A percentile compares a stretch with the other conserved stretches of the same genome.
Conservation (phyloP, 2,329 filamentous ascomycete species). For the Ceratocystis papillata region DNA sequence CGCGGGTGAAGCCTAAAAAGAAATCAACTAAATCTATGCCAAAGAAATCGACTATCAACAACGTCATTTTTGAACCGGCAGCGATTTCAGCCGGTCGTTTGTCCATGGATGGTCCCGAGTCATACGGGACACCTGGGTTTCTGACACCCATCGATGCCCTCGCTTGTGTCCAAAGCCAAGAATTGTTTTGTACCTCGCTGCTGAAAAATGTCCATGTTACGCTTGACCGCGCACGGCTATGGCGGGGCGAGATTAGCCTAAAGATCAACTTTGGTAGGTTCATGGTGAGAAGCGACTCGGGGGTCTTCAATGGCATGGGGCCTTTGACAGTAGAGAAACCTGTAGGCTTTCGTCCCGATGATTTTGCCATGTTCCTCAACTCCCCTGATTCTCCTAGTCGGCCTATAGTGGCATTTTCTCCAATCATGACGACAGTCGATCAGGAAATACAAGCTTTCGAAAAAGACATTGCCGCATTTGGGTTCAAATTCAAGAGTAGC, state of each 20-base stretch:
- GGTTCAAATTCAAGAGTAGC: constrained; percentile 5
- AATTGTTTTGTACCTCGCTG: background rate
- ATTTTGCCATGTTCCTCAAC: background rate
- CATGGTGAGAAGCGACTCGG: constrained; percentile 1
- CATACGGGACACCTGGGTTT: background rate
- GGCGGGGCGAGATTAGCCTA: constrained; percentile 12
- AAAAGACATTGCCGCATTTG: background rate
- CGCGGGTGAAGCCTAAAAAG: too few relatives aligned
- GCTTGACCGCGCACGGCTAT: constrained; percentile 2
- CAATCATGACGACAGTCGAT: constrained; percentile 4
- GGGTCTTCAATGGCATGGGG: background rate
- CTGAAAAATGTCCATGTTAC: background rate
- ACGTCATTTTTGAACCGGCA: background rate
- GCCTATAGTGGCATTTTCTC: constrained; percentile 2
- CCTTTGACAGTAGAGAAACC: background rate
- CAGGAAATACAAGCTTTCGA: constrained; percentile 17
- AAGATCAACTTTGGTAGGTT: constrained; percentile 13
- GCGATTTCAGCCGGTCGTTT: background rate
- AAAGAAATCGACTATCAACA: background rate
- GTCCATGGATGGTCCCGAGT: background rate
- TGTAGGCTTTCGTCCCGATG: background rate
- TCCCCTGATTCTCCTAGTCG: background rate
- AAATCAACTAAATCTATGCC: background rate
- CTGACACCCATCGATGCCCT: constrained; percentile 5
- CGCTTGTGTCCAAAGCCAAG: background rate